These are phyloP conservation scores for Penicillium arizonense DNA, from an alignment of 495 filamentous ascomycete species.

Conservation along the genomic window DNA sequence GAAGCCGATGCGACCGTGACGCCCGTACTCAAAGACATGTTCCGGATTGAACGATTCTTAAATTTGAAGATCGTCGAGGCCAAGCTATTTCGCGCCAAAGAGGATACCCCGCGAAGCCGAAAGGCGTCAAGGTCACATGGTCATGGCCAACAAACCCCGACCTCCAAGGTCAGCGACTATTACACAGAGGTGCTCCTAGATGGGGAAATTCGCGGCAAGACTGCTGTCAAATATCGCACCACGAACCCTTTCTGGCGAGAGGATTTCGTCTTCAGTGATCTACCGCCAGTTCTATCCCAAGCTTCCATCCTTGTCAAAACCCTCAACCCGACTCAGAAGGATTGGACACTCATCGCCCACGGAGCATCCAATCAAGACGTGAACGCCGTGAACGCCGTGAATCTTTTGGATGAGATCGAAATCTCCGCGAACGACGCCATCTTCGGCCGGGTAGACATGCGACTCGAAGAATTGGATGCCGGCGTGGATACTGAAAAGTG, in stretches of 20 bases:
- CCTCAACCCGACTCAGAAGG: slow-evolving; percentile 50
- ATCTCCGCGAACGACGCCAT: slow-evolving; percentile 55
- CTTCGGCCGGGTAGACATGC: slow-evolving; percentile 77
- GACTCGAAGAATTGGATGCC: slow-evolving; percentile 76
- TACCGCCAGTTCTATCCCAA: slow-evolving; percentile 76
- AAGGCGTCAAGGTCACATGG: slow-evolving; percentile 40
- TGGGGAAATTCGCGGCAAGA: slow-evolving; percentile 82
- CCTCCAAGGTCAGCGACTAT: slow-evolving; percentile 50
- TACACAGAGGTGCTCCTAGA: slow-evolving; percentile 92
- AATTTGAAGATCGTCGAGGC: slow-evolving; percentile 61
- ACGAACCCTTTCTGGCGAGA: slow-evolving; percentile 93
- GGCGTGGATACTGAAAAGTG: slow-evolving; percentile 84
- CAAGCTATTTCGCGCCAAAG: slow-evolving; percentile 42
- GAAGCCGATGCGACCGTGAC: slow-evolving; percentile 17
- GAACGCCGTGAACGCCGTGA: slow-evolving; percentile 41
- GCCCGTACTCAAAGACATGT: slow-evolving; percentile 52
- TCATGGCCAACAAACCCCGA: slow-evolving; percentile 18
- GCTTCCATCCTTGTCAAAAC: slow-evolving; percentile 81
- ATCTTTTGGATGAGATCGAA: slow-evolving; percentile 50
- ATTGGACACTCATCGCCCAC: slow-evolving; percentile 52
- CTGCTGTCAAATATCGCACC: slow-evolving; percentile 76
- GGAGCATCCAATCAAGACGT: slow-evolving; percentile 42
- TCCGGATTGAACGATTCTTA: slow-evolving; percentile 63
- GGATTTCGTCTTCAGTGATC: slow-evolving; percentile 81
- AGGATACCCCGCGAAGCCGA: slow-evolving; percentile 35